These are phyloP conservation scores for Aspergillus aculeatus DNA, from an alignment of 2,329 filamentous ascomycete genomes.

Conservation along the genomic window DNA sequence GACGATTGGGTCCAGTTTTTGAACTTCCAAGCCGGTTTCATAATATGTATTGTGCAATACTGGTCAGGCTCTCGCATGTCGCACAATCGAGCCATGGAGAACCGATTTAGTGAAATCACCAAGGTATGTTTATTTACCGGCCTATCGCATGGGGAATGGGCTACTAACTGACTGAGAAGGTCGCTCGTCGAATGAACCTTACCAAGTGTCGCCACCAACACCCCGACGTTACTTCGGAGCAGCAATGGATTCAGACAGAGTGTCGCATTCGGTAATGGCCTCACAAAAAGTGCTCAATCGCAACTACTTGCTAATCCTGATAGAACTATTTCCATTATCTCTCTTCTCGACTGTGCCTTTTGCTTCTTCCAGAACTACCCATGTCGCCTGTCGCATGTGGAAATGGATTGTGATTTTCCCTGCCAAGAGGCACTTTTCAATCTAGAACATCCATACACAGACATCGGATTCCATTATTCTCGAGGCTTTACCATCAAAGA, in stretches of 20 bases:
- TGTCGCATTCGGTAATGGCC: conserved; percentile 41
- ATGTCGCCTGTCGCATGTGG: conserved; percentile 39
- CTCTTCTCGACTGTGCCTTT: conserved; percentile 46
- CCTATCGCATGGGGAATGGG: not conserved
- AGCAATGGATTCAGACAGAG: conserved; percentile 46
- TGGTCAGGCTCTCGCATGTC: conserved; percentile 43
- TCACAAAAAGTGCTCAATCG: not conserved
- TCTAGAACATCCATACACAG: conserved; percentile 43
- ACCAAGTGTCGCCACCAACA: conserved; percentile 38
- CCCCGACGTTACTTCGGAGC: conserved; percentile 39
- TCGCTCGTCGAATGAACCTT: conserved; percentile 41
- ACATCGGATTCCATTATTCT: conserved; percentile 39
- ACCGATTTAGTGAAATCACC: conserved; percentile 43
- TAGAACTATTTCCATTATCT: conserved; percentile 43
- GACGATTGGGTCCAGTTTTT: conserved; percentile 40
- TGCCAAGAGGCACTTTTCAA: conserved; percentile 42
- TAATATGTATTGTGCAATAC: conserved; percentile 45
- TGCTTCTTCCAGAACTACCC: conserved; percentile 48
- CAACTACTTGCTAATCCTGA: conserved; percentile 6
- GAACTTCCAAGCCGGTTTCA: conserved; percentile 44
- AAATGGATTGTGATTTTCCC: conserved; percentile 47
- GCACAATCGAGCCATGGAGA: conserved; percentile 44
- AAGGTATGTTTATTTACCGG: conserved; percentile 30
- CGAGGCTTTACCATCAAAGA: conserved; percentile 38
- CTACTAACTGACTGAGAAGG: conserved; percentile 21